Percentiles rank a stretch among this genome's conserved stretches.
Conservation (phyloP, 345 rosid species). For the Citrus sinensis region DVS_A1.0 CM039168.1:10872001-10872500, state of each 20-base stretch:
- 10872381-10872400: too few species aligned
- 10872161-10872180: constrained; percentile 29
- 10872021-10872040: not conserved
- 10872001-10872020: not conserved
- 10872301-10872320: constrained; percentile 77
- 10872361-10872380: too few species aligned
- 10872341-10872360: not conserved
- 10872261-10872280: constrained; percentile 74
- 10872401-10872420: too few species aligned
- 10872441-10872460: too few species aligned
- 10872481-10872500: too few species aligned
- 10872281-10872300: constrained; percentile 74
- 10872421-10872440: too few species aligned
- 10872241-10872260: constrained; percentile 79
- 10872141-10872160: not conserved
- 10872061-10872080: too few species aligned
- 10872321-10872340: constrained; percentile 52
- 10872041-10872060: not conserved
- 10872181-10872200: constrained; percentile 68
- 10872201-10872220: constrained; percentile 72
- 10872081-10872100: too few species aligned
- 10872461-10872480: too few species aligned
- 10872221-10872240: constrained; percentile 72
- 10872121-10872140: not conserved
- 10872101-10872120: not conserved